Evolutionary conservation across 805 yeast species (phyloP).

Genomic region (Yueomyces sinensis): DNA sequence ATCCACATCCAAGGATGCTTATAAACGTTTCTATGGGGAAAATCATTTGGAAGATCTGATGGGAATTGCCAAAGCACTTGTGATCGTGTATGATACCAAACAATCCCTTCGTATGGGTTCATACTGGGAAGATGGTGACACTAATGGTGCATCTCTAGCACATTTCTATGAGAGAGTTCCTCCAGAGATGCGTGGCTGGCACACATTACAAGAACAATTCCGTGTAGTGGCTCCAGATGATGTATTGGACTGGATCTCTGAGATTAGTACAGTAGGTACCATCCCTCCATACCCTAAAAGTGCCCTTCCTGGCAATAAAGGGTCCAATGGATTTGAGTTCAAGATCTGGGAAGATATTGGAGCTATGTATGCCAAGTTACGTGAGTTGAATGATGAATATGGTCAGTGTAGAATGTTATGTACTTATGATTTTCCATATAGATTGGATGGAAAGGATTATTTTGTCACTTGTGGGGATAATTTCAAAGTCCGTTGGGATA

Average conservation of each 20-base stretch:
- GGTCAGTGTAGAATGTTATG: constrained; percentile 33
- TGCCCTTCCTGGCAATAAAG: constrained; percentile 5
- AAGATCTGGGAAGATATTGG: constrained; percentile 30
- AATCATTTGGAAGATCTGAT: constrained; percentile 31
- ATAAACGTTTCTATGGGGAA: constrained; percentile 30
- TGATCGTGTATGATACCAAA: constrained; percentile 33
- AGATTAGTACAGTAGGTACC: constrained; percentile 23
- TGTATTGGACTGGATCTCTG: constrained; percentile 29
- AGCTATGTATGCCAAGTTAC: constrained; percentile 28
- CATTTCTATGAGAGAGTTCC: constrained; percentile 11
- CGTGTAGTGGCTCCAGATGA: constrained; percentile 30
- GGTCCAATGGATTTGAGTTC: constrained; percentile 17
- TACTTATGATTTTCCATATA: constrained; percentile 35
- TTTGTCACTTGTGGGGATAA: constrained; percentile 31
- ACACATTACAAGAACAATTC: constrained; percentile 28
- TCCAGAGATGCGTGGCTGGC: constrained; percentile 14
- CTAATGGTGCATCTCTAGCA: constrained; percentile 25
- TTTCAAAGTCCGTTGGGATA: constrained; percentile 34
- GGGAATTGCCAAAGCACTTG: constrained; percentile 26
- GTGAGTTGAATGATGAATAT: constrained; percentile 15
- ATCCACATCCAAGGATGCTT: constrained; percentile 32
- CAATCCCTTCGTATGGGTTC: constrained; percentile 35
- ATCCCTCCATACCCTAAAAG: constrained; percentile 25
- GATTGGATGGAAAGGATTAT: constrained; percentile 33
- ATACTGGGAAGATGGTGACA: constrained; percentile 26